A percentile compares a stretch with the other conserved stretches of the same genome.
Conservation (phyloP, 2,329 filamentous ascomycete genomes). For the Phyllosticta citrichinensis region DNA sequence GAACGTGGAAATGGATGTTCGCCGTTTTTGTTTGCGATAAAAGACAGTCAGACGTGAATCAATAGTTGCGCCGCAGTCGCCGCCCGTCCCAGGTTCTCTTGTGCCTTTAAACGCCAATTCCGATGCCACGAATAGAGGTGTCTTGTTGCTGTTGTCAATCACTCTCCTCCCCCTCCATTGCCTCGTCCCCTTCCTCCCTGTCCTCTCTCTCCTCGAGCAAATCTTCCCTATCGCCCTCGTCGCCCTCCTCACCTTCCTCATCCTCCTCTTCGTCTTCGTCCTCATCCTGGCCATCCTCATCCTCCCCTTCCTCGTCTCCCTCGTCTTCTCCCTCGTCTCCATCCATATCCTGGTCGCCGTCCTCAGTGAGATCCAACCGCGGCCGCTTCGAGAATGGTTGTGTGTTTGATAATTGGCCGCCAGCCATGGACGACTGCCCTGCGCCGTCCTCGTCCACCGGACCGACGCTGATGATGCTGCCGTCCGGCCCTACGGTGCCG, state of each 20-base stretch:
- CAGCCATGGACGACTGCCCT: conserved; percentile 14
- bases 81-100: not conserved
- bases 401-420: conserved; percentile 19
- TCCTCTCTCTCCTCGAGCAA: conserved; percentile 36
- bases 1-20: too few species aligned
- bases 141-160: conserved; percentile 16
- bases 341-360: conserved; percentile 20
- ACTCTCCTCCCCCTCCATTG: conserved; percentile 46
- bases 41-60: not conserved
- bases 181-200: conserved; percentile 36
- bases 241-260: conserved; percentile 45
- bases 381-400: conserved; percentile 38
- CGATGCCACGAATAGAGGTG: not conserved
- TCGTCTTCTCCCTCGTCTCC: conserved; percentile 33
- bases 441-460: conserved; percentile 29
- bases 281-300: conserved; percentile 35
- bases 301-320: conserved; percentile 36
- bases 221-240: conserved; percentile 44
- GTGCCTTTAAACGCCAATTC: not conserved
- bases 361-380: conserved; percentile 19
- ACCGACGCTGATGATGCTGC: not conserved
- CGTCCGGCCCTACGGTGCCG: not conserved
- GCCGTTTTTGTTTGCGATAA: not conserved
- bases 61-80: not conserved
- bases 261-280: conserved; percentile 43